Percentiles rank a stretch among this genome's conserved stretches.
Evolutionary conservation across 352 stramenopile genomes (phyloP).

Genomic region (Phytophthora tubulina): DNA sequence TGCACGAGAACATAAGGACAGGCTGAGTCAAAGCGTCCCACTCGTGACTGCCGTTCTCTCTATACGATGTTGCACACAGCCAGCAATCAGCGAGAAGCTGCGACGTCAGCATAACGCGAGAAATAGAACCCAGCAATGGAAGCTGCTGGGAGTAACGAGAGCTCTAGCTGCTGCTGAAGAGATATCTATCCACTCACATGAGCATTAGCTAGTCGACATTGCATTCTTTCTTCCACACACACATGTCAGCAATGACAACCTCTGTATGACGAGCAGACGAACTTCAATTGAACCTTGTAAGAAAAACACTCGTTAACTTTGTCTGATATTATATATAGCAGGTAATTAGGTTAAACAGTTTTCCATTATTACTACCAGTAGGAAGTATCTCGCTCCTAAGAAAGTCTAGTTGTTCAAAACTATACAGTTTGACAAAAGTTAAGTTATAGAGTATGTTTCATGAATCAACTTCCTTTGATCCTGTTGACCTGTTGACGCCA

Average conservation of each 20-base stretch:
- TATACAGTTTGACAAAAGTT: no score
- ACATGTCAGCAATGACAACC: neutral
- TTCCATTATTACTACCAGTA: no score
- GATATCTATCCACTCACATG: no score
- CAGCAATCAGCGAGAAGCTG: slow-evolving; percentile 24
- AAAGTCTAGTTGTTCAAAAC: no score
- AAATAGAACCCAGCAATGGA: slow-evolving; percentile 7
- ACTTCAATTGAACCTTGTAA: slow-evolving; percentile 29
- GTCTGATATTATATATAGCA: neutral
- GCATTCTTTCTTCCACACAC: neutral
- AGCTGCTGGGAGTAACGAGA: no score
- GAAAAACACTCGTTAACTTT: neutral
- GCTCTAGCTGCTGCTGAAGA: no score
- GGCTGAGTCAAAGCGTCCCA: slow-evolving; percentile 4
- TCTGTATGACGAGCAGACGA: slow-evolving; percentile 13
- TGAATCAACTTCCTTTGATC: neutral
- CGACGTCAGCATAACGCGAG: neutral
- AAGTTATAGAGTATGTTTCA: neutral
- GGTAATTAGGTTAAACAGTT: no score
- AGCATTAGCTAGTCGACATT: neutral
- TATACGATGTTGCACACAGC: slow-evolving; percentile 22
- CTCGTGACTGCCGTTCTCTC: slow-evolving; percentile 14
- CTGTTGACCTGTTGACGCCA: slow-evolving; percentile 17
- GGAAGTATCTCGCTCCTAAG: no score
- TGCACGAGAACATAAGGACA: slow-evolving; percentile 3